Base-by-base conservation (phyloP, 2,329 filamentous ascomycete species). In the Orbilia quercus region DNA sequence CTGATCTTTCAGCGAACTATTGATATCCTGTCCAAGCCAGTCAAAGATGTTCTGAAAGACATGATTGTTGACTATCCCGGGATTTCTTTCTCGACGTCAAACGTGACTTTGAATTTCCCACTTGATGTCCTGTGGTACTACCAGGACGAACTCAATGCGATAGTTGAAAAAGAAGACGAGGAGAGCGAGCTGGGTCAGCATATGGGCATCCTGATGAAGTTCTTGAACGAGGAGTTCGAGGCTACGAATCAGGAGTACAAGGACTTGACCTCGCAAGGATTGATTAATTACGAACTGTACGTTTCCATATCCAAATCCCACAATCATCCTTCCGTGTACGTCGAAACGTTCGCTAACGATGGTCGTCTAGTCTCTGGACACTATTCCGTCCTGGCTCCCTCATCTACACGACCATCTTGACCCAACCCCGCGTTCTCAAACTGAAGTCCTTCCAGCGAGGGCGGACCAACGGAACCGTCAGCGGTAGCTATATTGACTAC, bases 401-500 rank as follows among this genome's bases (percentile, higher is more conserved):
- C 38, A 18, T 73, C 7, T 75, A 57, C 31, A 63, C 59, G 12
- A 75, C 51, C n/a, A 54, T 66, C 4, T 16, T 57, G 16, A 38
- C 40, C 12, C 73, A 62, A 12, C 53, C 53, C 9, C 60, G 67
- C 7, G 60, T 65, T n/a, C 22, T 65, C 2, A 66, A 31, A 36
- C 51, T 72, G 23, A 57, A 44, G 34, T 48, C 40, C 51, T 45
- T 64, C 34, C 18, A 42, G 7, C 40, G 50, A 12, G 65, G 36
- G 12, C 45, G 47, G 22, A 25, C 20, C 16, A 50, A 28, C 16
- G 31, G 25, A 12, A 14, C 42, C 11, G n/a, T 73, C 23, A 23
- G 34, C 14, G 82, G 7, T 79, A 81, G 16, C 79, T 96, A 95
- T 76, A 85, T 96, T 23, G 92, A 96, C 78, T 96, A 92, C 74